Percentiles rank a stretch among this genome's conserved stretches.
Evolutionary conservation across 169 alveolate species (phyloP).

Genomic region (Cryptosporidium sp.): DNA sequence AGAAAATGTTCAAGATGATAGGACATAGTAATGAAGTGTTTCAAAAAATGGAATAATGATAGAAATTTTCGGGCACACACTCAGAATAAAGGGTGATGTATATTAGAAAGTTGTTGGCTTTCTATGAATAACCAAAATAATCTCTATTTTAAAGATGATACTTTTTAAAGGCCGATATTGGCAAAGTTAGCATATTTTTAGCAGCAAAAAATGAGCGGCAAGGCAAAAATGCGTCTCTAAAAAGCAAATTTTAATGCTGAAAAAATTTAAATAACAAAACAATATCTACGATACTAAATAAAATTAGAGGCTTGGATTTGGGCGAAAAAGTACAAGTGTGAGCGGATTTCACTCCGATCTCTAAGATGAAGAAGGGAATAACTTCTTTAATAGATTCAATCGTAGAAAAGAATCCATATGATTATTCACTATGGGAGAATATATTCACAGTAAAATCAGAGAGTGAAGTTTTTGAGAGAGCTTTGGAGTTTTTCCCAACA

Average conservation of each 20-base stretch:
- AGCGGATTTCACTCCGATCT: slow-evolving; percentile 1
- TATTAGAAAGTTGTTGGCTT: no score
- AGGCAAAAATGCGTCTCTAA: slow-evolving; percentile 17
- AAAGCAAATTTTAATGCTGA: background rate
- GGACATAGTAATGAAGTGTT: no score
- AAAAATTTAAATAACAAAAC: background rate
- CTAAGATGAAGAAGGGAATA: slow-evolving; percentile 53
- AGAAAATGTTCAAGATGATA: no score
- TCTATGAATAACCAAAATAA: background rate
- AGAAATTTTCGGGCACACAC: background rate
- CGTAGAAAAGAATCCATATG: slow-evolving; percentile 72
- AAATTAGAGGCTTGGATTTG: background rate
- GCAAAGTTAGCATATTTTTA: background rate
- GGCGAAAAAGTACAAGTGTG: background rate
- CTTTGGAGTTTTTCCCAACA: slow-evolving; percentile 70
- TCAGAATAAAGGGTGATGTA: no score
- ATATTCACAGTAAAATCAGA: slow-evolving; percentile 66
- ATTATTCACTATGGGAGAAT: slow-evolving; percentile 65
- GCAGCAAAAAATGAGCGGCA: background rate
- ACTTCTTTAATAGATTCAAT: slow-evolving; percentile 63
- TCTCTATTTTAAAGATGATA: background rate
- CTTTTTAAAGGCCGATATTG: background rate
- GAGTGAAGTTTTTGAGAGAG: slow-evolving; percentile 74
- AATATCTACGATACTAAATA: background rate
- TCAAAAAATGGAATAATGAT: no score